Percentiles rank a stretch among this genome's conserved stretches.
These are phyloP conservation scores for Musa itinerans DNA, from an alignment of 176 grass and related monocot genomes.

Conservation along the genomic window DNA sequence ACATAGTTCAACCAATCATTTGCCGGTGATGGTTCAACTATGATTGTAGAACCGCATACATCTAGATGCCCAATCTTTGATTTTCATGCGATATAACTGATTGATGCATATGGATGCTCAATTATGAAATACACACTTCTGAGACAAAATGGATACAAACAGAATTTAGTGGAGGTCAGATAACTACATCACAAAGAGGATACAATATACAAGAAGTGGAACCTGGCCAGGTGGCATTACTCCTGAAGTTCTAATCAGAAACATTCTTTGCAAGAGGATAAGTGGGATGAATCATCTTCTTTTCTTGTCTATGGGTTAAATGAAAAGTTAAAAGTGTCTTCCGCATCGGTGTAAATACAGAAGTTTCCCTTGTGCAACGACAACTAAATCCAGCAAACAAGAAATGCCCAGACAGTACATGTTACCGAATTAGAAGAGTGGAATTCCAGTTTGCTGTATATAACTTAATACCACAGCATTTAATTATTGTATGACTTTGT, in stretches of 20 bases:
- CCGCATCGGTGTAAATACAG: background rate
- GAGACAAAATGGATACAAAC: background rate
- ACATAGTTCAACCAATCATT: background rate
- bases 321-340: background rate
- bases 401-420: background rate
- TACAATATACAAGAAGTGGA: background rate
- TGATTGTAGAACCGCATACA: background rate
- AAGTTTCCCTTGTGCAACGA: background rate
- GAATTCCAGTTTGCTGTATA: background rate
- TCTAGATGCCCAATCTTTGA: background rate
- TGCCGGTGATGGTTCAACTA: background rate
- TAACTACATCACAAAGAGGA: background rate
- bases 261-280: background rate
- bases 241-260: background rate
- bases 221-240: background rate
- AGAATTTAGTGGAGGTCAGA: background rate
- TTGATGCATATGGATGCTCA: background rate
- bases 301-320: background rate
- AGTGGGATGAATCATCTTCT: conserved; percentile 3
- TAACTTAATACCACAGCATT: background rate
- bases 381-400: background rate
- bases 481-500: background rate
- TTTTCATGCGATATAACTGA: background rate
- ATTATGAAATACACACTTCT: background rate
- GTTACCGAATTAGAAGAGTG: background rate